Evolutionary conservation across 1,284 basidiomycete species (phyloP), one percentile per base, ranked within the genome.

Genomic region (Sparassis latifolia): DNA sequence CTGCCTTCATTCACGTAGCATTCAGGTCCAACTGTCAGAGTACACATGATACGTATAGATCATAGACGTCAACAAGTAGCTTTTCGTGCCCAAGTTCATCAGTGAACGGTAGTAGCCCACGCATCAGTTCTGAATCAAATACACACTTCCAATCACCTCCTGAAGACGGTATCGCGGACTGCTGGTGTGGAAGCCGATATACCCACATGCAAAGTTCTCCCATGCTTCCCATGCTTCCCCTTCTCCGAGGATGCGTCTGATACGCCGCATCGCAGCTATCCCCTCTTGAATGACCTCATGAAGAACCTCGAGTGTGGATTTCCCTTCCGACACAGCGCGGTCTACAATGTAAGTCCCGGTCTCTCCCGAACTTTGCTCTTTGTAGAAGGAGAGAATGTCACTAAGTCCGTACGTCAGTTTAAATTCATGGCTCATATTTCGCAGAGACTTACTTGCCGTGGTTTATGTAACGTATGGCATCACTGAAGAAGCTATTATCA

Each of bases 311-410:
- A n/a, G 4, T 2, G 33, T 10, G 9, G 35, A 7, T 38, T 46
- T 49, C 5, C 42, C 33, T 12, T 42, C 49, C 29, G 41, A 46
- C 32, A n/a, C 27, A 27, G 51, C 51, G 28, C 52, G 52, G 37
- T 55, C 51, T 47, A 49, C 44, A 31, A 58, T 46, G 41, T 51
- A 58, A 30, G 50, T 58, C 32, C 47, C 42, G 6, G 29, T 38
- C 40, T 58, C 55, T 27, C 50, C 55, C 6, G 43, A 48, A 28
- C 50, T 20, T 28, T 50, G 47, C 42, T 57, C 55, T 33, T 56
- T 56, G 53, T 56, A 56, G 46, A 54, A 56, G 3, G 55, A 56
- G 27, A 56, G 45, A 30, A 56, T 48, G 41, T 56, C 55, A 42
- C 56, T 58, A 20, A 20, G 50, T 3, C 39, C 43, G 12, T 37